Evolutionary conservation across 257 asterid genomes (phyloP).

Genomic region (Prunella vulgaris): DNA sequence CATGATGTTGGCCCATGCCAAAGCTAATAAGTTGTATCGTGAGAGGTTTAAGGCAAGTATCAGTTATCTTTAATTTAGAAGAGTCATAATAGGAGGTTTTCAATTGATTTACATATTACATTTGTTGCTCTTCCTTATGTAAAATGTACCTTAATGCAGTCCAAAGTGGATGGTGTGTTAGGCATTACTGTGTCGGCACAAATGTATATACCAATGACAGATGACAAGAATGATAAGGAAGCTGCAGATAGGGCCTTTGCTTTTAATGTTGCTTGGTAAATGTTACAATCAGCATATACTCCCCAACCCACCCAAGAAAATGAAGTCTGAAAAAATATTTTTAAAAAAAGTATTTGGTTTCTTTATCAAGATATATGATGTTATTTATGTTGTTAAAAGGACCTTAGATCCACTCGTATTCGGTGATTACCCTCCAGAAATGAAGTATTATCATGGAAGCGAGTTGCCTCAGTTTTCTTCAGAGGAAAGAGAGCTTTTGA

Average conservation of each 20-base stretch:
- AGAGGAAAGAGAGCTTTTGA: conserved; percentile 45
- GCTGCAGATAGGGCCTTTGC: conserved; percentile 71
- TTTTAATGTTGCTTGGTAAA: conserved; percentile 69
- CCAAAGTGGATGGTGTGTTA: conserved; percentile 44
- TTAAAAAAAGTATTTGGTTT: background rate
- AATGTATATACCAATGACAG: conserved; percentile 53
- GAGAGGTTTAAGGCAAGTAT: conserved; percentile 54
- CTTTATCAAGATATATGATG: conserved; percentile 11
- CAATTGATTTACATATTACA: background rate
- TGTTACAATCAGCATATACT: background rate
- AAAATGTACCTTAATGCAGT: conserved; percentile 25
- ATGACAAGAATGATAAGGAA: conserved; percentile 39
- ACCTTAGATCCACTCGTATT: conserved; percentile 54
- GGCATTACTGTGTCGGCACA: conserved; percentile 45
- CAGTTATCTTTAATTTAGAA: background rate
- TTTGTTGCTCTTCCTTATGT: background rate
- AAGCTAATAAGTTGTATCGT: conserved; percentile 50
- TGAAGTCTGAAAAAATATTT: no score
- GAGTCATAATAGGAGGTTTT: background rate
- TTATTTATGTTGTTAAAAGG: conserved; percentile 30
- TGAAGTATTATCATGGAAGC: conserved; percentile 52
- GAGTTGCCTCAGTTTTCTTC: conserved; percentile 54
- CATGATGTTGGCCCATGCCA: conserved; percentile 71
- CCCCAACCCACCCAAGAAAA: background rate
- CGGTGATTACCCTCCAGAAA: conserved; percentile 86